These are phyloP conservation scores for Calonectria leucothoes DNA, from an alignment of 2,329 filamentous ascomycete species.

Conservation along the genomic window DNA sequence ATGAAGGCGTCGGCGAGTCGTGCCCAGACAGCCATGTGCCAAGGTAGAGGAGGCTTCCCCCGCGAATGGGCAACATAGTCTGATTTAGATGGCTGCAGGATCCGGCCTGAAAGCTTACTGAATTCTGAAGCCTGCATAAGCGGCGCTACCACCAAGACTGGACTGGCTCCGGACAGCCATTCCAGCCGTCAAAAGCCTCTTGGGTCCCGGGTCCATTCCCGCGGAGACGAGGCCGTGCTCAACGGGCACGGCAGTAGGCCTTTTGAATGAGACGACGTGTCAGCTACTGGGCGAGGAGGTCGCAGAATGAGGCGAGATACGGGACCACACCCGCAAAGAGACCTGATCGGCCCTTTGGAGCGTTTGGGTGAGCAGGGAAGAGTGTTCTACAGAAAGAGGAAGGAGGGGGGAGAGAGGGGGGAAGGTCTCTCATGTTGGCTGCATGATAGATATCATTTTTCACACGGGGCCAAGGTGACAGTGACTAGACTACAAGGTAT, in stretches of 20 bases:
- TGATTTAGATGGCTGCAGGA: constrained; percentile 35
- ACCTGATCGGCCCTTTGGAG: constrained; percentile 25
- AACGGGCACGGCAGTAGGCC: constrained; percentile 18
- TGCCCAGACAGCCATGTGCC: constrained; percentile 27
- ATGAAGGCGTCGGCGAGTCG: constrained; percentile 35
- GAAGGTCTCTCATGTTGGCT: constrained; percentile 10
- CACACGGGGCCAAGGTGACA: constrained; percentile 15
- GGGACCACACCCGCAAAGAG: constrained; percentile 15
- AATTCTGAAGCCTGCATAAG: constrained; percentile 46
- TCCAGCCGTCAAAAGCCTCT: constrained; percentile 21
- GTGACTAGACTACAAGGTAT: constrained; percentile 18
- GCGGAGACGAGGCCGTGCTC: constrained; percentile 23
- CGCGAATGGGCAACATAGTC: constrained; percentile 35
- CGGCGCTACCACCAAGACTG: constrained; percentile 35
- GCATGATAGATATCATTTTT: constrained; percentile 38
- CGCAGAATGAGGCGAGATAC: constrained; percentile 31
- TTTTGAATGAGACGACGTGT: constrained; percentile 28
- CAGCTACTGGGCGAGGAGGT: constrained; percentile 30
- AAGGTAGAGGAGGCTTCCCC: constrained; percentile 30
- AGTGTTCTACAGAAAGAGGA: background rate
- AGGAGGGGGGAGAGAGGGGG: constrained; percentile 1
- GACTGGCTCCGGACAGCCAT: constrained; percentile 24
- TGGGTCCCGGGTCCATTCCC: constrained; percentile 27
- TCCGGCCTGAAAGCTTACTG: constrained; percentile 35
- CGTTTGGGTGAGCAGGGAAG: constrained; percentile 22